Percentiles rank a stretch among this genome's conserved stretches.
These are phyloP conservation scores for Ustilago nuda DNA, from an alignment of 1,284 basidiomycete genomes.

Conservation along the genomic window DNA sequence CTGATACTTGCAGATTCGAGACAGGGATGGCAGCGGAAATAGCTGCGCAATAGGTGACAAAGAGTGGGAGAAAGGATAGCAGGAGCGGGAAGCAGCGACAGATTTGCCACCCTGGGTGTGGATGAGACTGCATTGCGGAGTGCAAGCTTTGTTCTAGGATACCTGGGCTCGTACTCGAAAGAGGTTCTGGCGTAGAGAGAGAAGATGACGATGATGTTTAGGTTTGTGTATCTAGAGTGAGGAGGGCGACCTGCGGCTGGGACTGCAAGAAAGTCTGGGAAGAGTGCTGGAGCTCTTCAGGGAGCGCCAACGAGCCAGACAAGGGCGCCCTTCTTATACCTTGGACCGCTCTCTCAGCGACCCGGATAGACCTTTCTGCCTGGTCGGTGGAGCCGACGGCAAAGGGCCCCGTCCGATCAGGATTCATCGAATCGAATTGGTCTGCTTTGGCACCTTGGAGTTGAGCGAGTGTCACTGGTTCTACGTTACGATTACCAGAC, in stretches of 20 bases:
- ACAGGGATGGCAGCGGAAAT: slow-evolving; percentile 18
- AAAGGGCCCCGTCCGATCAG: not conserved
- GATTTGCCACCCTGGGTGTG: not conserved
- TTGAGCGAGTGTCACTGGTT: not conserved
- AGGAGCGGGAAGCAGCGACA: not conserved
- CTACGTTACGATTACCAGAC: not conserved
- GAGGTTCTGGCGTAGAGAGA: not conserved
- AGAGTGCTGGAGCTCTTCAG: not conserved
- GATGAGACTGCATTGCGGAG: not conserved
- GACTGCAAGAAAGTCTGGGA: not conserved
- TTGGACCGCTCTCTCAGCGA: not conserved
- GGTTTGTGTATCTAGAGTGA: not conserved
- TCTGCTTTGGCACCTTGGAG: not conserved
- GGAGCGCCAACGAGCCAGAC: not conserved
- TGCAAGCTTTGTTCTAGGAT: not conserved
- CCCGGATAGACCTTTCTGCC: not conserved
- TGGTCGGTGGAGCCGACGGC: not conserved
- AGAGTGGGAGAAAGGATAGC: slow-evolving; percentile 7
- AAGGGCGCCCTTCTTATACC: slow-evolving; percentile 2
- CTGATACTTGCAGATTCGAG: not conserved
- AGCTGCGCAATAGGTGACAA: not conserved
- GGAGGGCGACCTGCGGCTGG: not conserved
- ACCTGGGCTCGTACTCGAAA: not conserved
- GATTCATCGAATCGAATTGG: not conserved
- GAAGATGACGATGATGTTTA: not conserved